phyloP scores from a whole-genome alignment of 2,329 filamentous ascomycete genomes.

The Didymella exigua region DNA sequence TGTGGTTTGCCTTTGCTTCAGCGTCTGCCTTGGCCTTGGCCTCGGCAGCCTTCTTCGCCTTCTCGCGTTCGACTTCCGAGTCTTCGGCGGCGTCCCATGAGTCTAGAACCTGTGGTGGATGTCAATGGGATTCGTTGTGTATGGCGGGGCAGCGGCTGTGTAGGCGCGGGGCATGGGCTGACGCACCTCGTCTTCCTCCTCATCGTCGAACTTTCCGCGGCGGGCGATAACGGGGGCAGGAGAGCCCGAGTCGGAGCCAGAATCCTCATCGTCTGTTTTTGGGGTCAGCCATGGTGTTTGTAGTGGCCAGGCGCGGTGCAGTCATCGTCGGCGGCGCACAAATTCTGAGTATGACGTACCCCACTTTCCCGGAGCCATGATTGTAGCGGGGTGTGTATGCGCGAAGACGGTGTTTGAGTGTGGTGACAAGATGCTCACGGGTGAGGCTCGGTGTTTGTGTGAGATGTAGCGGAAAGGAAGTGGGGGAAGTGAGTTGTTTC shows the following conservation, averaged over 20 bases:
- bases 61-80: slow-evolving; percentile 95
- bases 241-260: slow-evolving; percentile 56
- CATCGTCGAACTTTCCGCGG: slow-evolving; percentile 84
- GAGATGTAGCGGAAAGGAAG: slow-evolving; percentile 13
- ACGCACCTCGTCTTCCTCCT: slow-evolving; percentile 83
- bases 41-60: slow-evolving; percentile 83
- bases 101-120: slow-evolving; percentile 74
- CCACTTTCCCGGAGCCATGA: slow-evolving; percentile 50
- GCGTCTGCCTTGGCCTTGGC: slow-evolving; percentile 89
- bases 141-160: slow-evolving; percentile 26
- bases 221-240: slow-evolving; percentile 54
- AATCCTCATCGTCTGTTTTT: slow-evolving; percentile 61
- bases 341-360: slow-evolving; percentile 47
- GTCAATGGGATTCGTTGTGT: slow-evolving; percentile 28
- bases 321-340: slow-evolving; percentile 16
- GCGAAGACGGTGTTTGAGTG: neutral
- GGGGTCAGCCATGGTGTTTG: slow-evolving; percentile 25
- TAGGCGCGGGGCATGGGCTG: slow-evolving; percentile 23
- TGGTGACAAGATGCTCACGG: neutral
- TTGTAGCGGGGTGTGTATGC: slow-evolving; percentile 27
- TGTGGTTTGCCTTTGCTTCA: slow-evolving; percentile 87
- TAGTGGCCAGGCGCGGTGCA: slow-evolving; percentile 20
- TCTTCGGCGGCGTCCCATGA: slow-evolving; percentile 98
- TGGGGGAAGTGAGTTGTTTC: slow-evolving; percentile 18
- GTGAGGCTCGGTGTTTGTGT: slow-evolving; percentile 5